phyloP scores from a whole-genome alignment of 169 alveolate species.

The Amoebophrya sp. region DNA sequence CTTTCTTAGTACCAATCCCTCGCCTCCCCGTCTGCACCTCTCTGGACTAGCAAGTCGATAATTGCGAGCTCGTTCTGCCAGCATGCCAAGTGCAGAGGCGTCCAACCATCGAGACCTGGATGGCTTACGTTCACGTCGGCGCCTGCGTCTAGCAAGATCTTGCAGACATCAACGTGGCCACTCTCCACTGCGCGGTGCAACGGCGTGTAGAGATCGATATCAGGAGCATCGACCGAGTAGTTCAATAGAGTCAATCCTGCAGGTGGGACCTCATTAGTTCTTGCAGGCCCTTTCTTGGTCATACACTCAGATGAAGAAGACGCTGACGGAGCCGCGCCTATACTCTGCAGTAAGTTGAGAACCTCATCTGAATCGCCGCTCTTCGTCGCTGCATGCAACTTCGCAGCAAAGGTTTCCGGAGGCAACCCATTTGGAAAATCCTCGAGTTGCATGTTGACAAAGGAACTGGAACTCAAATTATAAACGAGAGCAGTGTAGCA shows the following conservation, averaged over 20 bases:
- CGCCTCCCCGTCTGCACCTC: background rate
- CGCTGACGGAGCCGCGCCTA: too few relatives aligned
- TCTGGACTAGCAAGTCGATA: background rate
- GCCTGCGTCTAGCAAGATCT: background rate
- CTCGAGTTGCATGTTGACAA: too few relatives aligned
- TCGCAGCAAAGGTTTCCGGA: background rate
- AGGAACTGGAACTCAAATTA: too few relatives aligned
- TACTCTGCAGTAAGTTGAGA: too few relatives aligned
- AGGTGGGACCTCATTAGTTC: too few relatives aligned
- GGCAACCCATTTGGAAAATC: background rate
- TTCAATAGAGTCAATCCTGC: too few relatives aligned
- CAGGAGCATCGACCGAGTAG: background rate
- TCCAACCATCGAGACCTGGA: slow-evolving; percentile 15
- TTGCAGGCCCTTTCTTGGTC: too few relatives aligned
- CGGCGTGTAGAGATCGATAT: slow-evolving; percentile 3
- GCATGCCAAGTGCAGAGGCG: slow-evolving; percentile 14
- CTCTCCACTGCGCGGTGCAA: background rate
- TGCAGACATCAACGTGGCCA: background rate
- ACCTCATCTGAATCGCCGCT: too few relatives aligned
- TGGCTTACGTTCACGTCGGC: slow-evolving; percentile 17
- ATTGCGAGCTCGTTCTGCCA: background rate
- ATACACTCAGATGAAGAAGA: too few relatives aligned
- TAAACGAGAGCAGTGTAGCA: too few relatives aligned
- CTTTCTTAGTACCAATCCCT: background rate
- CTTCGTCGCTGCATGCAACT: background rate